Conservation (phyloP, 2,329 filamentous ascomycete genomes). For the Thermothelomyces thermophilus region DNA sequence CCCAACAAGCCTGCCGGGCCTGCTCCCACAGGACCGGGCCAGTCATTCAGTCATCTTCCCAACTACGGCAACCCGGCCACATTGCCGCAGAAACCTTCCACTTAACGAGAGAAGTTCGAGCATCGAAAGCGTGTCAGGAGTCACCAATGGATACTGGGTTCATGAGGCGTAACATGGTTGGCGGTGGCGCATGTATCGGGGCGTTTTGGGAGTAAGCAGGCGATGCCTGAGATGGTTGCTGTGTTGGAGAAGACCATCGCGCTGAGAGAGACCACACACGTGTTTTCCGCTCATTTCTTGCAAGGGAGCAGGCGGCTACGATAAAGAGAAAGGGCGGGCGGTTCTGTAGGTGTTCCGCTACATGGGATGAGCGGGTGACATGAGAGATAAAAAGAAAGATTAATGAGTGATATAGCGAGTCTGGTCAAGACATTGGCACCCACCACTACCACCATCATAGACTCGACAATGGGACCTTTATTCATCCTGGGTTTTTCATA, state of each 20-base stretch:
- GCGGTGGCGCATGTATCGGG: slow-evolving; percentile 14
- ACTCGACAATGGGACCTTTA: slow-evolving; percentile 3
- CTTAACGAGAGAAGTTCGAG: slow-evolving; percentile 24
- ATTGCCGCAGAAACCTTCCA: slow-evolving; percentile 52
- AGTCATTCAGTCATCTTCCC: slow-evolving; percentile 47
- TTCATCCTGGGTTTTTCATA: too few relatives aligned
- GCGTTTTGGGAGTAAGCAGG: slow-evolving; percentile 19
- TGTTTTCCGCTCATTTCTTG: slow-evolving; percentile 4
- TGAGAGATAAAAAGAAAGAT: not conserved
- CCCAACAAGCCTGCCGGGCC: slow-evolving; percentile 41
- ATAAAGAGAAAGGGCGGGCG: not conserved
- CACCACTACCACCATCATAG: slow-evolving; percentile 3
- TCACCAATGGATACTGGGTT: slow-evolving; percentile 15
- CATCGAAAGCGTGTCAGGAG: slow-evolving; percentile 20
- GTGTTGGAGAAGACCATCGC: slow-evolving; percentile 6
- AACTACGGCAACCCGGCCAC: slow-evolving; percentile 55
- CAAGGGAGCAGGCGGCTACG: not conserved
- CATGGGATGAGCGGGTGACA: too few relatives aligned
- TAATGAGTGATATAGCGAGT: not conserved
- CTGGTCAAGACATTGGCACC: not conserved
- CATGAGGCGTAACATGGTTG: slow-evolving; percentile 16
- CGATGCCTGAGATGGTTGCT: not conserved
- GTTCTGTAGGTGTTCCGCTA: not conserved
- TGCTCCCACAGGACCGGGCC: slow-evolving; percentile 33
- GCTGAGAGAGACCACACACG: not conserved